phyloP scores from a whole-genome alignment of 2,329 filamentous ascomycete species.

The Leptographium wingfieldii region DNA sequence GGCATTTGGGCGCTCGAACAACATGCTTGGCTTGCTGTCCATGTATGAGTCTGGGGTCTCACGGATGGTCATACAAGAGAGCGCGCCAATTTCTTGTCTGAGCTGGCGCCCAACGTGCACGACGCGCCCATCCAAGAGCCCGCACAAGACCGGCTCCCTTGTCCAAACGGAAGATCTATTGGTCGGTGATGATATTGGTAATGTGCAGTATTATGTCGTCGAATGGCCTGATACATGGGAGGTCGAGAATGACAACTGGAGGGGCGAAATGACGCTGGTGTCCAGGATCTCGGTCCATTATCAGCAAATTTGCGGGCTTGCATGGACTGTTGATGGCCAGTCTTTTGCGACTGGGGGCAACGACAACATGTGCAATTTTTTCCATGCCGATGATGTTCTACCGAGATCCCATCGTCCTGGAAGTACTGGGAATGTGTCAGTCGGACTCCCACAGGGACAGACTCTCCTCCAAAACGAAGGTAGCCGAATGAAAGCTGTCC shows the following conservation, averaged over 20 bases:
- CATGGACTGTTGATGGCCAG: constrained; percentile 67
- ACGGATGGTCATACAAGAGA: constrained; percentile 54
- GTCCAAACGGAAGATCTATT: constrained; percentile 71
- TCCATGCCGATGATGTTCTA: constrained; percentile 52
- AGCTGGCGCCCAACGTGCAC: constrained; percentile 60
- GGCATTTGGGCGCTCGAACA: constrained; percentile 70
- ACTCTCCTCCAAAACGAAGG: neutral
- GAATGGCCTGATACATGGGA: constrained; percentile 67
- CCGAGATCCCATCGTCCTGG: neutral
- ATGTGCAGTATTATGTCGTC: constrained; percentile 76
- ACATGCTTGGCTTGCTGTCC: constrained; percentile 66
- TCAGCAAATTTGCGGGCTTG: constrained; percentile 87
- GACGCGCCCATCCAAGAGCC: constrained; percentile 38
- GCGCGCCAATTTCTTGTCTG: constrained; percentile 62
- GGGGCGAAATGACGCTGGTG: constrained; percentile 64
- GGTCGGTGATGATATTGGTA: constrained; percentile 72
- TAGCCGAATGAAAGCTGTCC: constrained; percentile 1
- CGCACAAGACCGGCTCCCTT: constrained; percentile 29
- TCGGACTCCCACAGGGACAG: neutral
- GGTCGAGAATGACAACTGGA: constrained; percentile 54
- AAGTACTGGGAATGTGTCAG: neutral
- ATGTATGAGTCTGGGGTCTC: constrained; percentile 39
- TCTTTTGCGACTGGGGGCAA: constrained; percentile 83
- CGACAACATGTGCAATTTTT: constrained; percentile 79
- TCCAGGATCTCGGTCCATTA: constrained; percentile 66